Evolutionary conservation across 2,329 filamentous ascomycete species (phyloP).

Genomic region (Claviceps quebecensis): DNA sequence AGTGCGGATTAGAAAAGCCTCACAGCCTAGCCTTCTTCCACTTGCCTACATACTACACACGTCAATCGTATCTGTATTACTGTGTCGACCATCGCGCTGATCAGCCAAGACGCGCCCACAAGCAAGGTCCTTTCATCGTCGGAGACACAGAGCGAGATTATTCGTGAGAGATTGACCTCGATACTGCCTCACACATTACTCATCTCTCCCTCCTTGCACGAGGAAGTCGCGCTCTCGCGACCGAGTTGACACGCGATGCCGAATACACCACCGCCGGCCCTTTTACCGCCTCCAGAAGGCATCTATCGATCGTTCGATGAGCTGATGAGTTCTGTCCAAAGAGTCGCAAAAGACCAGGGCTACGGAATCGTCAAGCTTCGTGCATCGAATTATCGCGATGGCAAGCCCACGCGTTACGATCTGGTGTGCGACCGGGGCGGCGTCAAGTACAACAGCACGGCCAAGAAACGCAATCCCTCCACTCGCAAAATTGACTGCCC

Average conservation of each 20-base stretch:
- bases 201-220: conserved; percentile 6
- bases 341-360: conserved; percentile 46
- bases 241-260: conserved; percentile 25
- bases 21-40: conserved; percentile 23
- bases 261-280: conserved; percentile 31
- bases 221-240: conserved; percentile 17
- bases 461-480: conserved; percentile 49
- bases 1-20: conserved; percentile 30
- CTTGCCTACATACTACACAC: conserved; percentile 6
- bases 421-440: conserved; percentile 49
- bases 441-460: conserved; percentile 51
- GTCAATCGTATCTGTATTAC: neutral
- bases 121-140: neutral
- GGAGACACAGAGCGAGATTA: neutral
- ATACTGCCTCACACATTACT: neutral
- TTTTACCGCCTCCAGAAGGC: conserved; percentile 44
- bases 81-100: neutral
- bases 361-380: conserved; percentile 50
- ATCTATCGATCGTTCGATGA: conserved; percentile 48
- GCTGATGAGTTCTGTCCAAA: conserved; percentile 42
- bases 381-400: conserved; percentile 49
- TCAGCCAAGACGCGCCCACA: neutral
- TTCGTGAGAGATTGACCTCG: neutral
- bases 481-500: conserved; percentile 51
- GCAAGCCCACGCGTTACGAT: conserved; percentile 48